Conservation (phyloP, 257 asterid species). For the Cynanchum wilfordii region DNA sequence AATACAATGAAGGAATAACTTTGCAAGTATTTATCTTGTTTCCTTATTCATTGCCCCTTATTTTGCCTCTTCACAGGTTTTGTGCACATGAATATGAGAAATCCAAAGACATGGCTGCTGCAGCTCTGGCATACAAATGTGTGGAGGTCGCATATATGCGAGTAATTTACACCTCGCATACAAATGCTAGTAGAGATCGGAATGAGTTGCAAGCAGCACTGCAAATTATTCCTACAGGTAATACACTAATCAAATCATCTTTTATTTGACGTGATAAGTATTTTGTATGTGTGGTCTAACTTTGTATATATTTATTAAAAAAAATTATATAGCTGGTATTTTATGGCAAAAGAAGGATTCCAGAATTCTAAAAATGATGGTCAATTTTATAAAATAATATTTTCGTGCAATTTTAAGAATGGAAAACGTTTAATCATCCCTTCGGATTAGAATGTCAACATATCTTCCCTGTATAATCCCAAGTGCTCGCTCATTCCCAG, state of each 20-base stretch:
- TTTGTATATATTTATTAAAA: background rate
- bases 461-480: background rate
- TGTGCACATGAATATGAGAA: slow-evolving; percentile 94
- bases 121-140: slow-evolving; percentile 94
- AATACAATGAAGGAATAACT: background rate
- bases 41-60: slow-evolving; percentile 21
- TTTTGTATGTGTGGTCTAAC: background rate
- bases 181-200: slow-evolving; percentile 66
- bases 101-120: slow-evolving; percentile 82
- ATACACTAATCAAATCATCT: slow-evolving; percentile 14
- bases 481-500: background rate
- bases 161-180: slow-evolving; percentile 64
- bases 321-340: background rate
- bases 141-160: slow-evolving; percentile 88
- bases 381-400: background rate
- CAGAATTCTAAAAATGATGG: background rate
- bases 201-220: slow-evolving; percentile 69
- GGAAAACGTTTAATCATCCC: background rate
- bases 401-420: background rate
- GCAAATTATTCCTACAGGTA: slow-evolving; percentile 81
- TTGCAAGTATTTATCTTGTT: slow-evolving; percentile 4
- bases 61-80: slow-evolving; percentile 45
- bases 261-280: background rate
- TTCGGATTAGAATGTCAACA: background rate
- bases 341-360: background rate